Evolutionary conservation across 768 basidiomycete genomes (phyloP).

Genomic region (Hericium rajendrae): DNA sequence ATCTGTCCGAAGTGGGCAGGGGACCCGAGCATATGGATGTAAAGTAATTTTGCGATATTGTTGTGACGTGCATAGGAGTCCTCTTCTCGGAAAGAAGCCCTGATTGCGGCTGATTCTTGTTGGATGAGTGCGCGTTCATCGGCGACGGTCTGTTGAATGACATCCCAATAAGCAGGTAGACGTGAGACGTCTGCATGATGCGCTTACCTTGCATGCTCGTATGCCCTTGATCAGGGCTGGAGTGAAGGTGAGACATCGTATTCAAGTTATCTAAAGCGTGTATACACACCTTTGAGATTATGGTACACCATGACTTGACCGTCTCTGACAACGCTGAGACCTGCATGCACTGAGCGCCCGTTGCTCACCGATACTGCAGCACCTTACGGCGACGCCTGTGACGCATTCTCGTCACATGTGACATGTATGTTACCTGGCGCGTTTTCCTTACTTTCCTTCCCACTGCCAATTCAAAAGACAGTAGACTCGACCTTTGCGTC

Average conservation of each 20-base stretch:
- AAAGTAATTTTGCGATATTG: constrained; percentile 95
- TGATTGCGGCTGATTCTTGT: constrained; percentile 94
- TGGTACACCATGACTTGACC: constrained; percentile 57
- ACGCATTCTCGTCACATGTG: not conserved
- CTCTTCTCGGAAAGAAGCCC: constrained; percentile 95
- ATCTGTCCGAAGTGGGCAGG: constrained; percentile 99
- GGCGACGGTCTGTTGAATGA: constrained; percentile 71
- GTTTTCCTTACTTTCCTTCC: too few relatives aligned
- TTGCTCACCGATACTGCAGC: not conserved
- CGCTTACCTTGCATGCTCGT: constrained; percentile 79
- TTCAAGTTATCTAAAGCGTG: not conserved
- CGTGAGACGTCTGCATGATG: too few relatives aligned
- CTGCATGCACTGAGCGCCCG: not conserved
- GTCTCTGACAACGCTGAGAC: not conserved
- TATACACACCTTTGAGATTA: constrained; percentile 68
- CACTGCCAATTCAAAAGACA: too few relatives aligned
- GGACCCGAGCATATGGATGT: constrained; percentile 98
- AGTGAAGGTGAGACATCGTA: constrained; percentile 18
- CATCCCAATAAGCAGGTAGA: constrained; percentile 8
- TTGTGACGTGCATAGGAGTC: constrained; percentile 92
- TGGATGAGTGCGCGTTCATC: constrained; percentile 96
- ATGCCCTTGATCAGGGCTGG: constrained; percentile 96
- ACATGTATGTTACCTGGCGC: not conserved
- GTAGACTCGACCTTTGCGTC: too few relatives aligned
- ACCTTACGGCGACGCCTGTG: not conserved